Evolutionary conservation across 2,329 filamentous ascomycete species (phyloP).

Genomic region (Ophiostoma montium): DNA sequence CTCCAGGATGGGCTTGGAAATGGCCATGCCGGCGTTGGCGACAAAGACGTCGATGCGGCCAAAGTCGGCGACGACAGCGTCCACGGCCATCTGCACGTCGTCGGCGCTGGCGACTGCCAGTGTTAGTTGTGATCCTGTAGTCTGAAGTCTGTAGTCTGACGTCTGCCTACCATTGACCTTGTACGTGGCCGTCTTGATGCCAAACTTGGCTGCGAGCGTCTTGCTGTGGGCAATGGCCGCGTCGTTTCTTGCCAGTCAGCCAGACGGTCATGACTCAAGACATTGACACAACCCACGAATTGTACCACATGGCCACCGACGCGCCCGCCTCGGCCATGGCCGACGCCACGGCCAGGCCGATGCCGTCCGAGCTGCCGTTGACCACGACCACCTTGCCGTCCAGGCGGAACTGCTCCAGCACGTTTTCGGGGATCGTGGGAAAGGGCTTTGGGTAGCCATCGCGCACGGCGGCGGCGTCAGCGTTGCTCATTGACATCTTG

Average conservation of each 20-base stretch:
- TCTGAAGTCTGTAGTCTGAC: too few relatives aligned
- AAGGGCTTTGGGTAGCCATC: background rate
- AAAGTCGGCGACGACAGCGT: constrained; percentile 46
- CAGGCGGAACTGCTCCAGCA: background rate
- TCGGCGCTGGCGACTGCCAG: constrained; percentile 23
- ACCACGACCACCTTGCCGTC: background rate
- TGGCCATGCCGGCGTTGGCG: constrained; percentile 46
- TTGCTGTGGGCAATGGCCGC: background rate
- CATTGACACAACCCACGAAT: background rate
- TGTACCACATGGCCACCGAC: constrained; percentile 2
- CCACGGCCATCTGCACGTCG: constrained; percentile 33
- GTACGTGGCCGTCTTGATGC: background rate
- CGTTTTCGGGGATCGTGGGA: background rate
- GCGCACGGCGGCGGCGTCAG: background rate
- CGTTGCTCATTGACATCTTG: background rate
- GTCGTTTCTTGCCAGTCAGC: background rate
- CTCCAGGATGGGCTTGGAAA: background rate
- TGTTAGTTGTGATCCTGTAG: background rate
- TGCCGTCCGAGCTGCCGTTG: background rate
- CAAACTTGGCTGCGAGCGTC: background rate
- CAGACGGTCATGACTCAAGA: background rate
- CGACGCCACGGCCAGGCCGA: background rate
- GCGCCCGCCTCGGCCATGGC: constrained; percentile 1
- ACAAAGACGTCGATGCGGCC: constrained; percentile 65
- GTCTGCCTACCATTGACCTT: background rate